phyloP scores from a whole-genome alignment of 164 flowering plant species.

The Umbilicus rupestris region DNA sequence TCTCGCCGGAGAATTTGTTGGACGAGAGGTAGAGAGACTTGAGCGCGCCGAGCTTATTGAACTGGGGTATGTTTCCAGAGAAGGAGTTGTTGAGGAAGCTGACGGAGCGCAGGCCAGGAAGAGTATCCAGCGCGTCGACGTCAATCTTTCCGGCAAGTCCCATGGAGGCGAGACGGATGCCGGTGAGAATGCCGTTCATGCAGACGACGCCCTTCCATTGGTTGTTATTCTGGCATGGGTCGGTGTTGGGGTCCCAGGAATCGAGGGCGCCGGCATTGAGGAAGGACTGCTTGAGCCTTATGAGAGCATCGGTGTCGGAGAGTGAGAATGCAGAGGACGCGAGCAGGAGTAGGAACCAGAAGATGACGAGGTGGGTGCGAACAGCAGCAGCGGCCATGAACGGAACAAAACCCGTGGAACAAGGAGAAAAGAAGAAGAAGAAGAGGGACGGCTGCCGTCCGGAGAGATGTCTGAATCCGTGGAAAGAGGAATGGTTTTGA shows the following conservation, averaged over 20 bases:
- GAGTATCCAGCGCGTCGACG: conserved; percentile 25
- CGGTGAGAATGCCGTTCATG: conserved; percentile 23
- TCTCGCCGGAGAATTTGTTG: conserved; percentile 59
- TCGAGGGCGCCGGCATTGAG: conserved; percentile 20
- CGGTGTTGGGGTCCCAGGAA: conserved; percentile 34
- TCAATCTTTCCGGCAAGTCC: conserved; percentile 48
- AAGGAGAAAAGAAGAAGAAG: conserved; percentile 15
- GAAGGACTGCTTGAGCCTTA: conserved; percentile 47
- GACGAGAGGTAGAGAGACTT: conserved; percentile 35
- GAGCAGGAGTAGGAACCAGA: conserved; percentile 10
- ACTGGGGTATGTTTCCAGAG: conserved; percentile 51
- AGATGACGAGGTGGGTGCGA: too few species aligned
- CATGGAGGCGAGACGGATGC: conserved; percentile 33
- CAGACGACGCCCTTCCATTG: conserved; percentile 61
- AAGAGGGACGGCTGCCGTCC: conserved; percentile 14
- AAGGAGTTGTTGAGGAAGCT: conserved; percentile 46
- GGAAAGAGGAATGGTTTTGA: not conserved
- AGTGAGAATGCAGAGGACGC: conserved; percentile 2
- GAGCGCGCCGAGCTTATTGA: conserved; percentile 38
- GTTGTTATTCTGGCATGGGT: conserved; percentile 22
- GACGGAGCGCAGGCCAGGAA: conserved; percentile 33
- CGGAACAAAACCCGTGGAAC: conserved; percentile 10
- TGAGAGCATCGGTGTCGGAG: conserved; percentile 44
- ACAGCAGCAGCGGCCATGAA: conserved; percentile 36
- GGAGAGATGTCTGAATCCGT: not conserved